Conservation (phyloP, 2,329 filamentous ascomycete species). For the Conoideocrella luteorostrata region DNA sequence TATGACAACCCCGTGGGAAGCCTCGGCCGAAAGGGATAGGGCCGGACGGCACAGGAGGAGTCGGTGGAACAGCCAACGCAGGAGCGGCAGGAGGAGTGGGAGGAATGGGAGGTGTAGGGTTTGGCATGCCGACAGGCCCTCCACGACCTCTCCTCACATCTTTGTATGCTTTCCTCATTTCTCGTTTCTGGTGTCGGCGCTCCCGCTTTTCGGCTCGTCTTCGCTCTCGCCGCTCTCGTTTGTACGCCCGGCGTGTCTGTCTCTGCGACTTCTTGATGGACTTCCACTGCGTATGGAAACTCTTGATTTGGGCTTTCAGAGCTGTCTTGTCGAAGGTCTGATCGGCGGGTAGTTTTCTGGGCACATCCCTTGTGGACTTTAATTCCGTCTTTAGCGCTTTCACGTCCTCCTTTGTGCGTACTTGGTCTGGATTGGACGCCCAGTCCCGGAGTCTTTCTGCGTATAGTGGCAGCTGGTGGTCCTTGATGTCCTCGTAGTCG, state of each 20-base stretch:
- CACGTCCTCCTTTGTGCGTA: slow-evolving; percentile 40
- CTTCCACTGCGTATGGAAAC: slow-evolving; percentile 38
- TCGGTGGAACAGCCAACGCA: slow-evolving; percentile 2
- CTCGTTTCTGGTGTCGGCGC: slow-evolving; percentile 23
- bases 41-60: slow-evolving; percentile 4
- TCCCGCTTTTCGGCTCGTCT: slow-evolving; percentile 27
- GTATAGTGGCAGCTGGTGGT: slow-evolving; percentile 41
- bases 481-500: slow-evolving; percentile 43
- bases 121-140: slow-evolving; percentile 4
- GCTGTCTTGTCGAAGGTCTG: slow-evolving; percentile 20
- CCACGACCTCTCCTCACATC: slow-evolving; percentile 20
- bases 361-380: slow-evolving; percentile 27
- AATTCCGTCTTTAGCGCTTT: slow-evolving; percentile 36
- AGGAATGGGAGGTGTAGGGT: slow-evolving; percentile 7
- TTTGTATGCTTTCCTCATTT: slow-evolving; percentile 22
- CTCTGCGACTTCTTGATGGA: slow-evolving; percentile 23
- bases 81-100: not conserved
- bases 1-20: not conserved
- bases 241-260: slow-evolving; percentile 23
- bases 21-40: not conserved
- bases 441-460: slow-evolving; percentile 39
- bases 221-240: slow-evolving; percentile 21
- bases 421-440: slow-evolving; percentile 43
- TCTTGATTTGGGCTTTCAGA: slow-evolving; percentile 38
- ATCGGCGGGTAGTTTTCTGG: not conserved